phyloP scores from a whole-genome alignment of 2,329 filamentous ascomycete species.

The Fusarium tanahbumbuense region DNA sequence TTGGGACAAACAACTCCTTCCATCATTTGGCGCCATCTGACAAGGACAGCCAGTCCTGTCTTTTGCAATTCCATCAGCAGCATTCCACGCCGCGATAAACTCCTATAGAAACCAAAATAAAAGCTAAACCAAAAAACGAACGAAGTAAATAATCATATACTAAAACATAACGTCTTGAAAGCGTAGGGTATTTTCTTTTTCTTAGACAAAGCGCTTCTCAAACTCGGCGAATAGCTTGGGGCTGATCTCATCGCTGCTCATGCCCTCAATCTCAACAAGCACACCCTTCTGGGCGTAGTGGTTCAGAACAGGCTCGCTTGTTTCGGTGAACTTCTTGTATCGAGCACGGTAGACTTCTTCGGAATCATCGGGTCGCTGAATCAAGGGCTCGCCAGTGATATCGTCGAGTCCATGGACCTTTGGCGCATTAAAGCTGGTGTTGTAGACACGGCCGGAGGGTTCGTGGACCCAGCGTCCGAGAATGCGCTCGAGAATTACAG shows the following conservation, averaged over 20 bases:
- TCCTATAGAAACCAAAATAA: constrained; percentile 26
- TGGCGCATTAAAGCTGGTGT: constrained; percentile 91
- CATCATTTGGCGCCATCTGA: constrained; percentile 25
- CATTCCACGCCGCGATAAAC: constrained; percentile 42
- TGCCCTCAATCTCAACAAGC: constrained; percentile 86
- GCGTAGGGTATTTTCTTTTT: constrained; percentile 22
- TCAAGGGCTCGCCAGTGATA: constrained; percentile 86
- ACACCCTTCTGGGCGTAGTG: constrained; percentile 89
- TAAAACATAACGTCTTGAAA: constrained; percentile 23
- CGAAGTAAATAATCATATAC: constrained; percentile 22
- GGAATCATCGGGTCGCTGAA: constrained; percentile 85
- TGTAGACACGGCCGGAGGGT: constrained; percentile 92
- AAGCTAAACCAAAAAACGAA: constrained; percentile 21
- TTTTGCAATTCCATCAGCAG: constrained; percentile 40
- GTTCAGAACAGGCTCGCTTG: constrained; percentile 84
- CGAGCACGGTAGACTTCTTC: constrained; percentile 86
- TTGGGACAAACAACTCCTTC: constrained; percentile 20
- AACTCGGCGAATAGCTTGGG: constrained; percentile 90
- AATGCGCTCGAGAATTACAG: constrained; percentile 90
- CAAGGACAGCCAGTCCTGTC: constrained; percentile 16
- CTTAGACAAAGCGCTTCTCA: constrained; percentile 73
- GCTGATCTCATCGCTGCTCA: constrained; percentile 93
- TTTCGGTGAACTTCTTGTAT: constrained; percentile 86
- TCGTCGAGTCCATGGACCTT: constrained; percentile 86
- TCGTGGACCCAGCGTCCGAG: constrained; percentile 94